Conservation (phyloP, 208 protist genomes). For the Tritrichomonas musculus region DNA sequence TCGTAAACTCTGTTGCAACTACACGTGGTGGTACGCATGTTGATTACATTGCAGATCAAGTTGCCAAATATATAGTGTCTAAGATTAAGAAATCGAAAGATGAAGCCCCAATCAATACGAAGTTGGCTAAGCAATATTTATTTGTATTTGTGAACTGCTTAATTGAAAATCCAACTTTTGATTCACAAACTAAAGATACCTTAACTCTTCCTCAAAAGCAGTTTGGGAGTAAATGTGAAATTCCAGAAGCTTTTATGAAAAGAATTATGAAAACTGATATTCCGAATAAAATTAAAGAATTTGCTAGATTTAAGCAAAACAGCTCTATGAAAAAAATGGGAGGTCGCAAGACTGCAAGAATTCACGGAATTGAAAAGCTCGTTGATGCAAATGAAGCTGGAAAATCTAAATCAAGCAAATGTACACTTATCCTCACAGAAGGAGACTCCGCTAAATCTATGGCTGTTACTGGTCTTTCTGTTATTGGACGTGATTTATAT, state of each 20-base stretch:
- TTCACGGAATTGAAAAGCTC: slow-evolving; percentile 94
- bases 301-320: slow-evolving; percentile 6
- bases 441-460: slow-evolving; percentile 95
- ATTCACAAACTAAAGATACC: slow-evolving; percentile 98
- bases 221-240: slow-evolving; percentile 86
- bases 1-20: slow-evolving; percentile 98
- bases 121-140: slow-evolving; percentile 76
- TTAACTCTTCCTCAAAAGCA: slow-evolving; percentile 78
- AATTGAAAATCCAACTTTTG: slow-evolving; percentile 98
- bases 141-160: slow-evolving; percentile 97
- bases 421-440: slow-evolving; percentile 99
- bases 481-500: slow-evolving; percentile 93
- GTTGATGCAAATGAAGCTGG: slow-evolving; percentile 99
- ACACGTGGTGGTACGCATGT: slow-evolving; percentile 97
- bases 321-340: slow-evolving; percentile 63
- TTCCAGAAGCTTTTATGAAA: slow-evolving; percentile 37
- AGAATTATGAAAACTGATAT: slow-evolving; percentile 29
- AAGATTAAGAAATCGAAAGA: neutral
- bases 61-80: slow-evolving; percentile 50
- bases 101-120: neutral
- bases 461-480: slow-evolving; percentile 86
- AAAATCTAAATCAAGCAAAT: slow-evolving; percentile 75
- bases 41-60: slow-evolving; percentile 86
- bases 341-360: slow-evolving; percentile 63
- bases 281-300: neutral